These are phyloP conservation scores for Trametes sanguinea DNA, from an alignment of 768 basidiomycete species.

Conservation along the genomic window DNA sequence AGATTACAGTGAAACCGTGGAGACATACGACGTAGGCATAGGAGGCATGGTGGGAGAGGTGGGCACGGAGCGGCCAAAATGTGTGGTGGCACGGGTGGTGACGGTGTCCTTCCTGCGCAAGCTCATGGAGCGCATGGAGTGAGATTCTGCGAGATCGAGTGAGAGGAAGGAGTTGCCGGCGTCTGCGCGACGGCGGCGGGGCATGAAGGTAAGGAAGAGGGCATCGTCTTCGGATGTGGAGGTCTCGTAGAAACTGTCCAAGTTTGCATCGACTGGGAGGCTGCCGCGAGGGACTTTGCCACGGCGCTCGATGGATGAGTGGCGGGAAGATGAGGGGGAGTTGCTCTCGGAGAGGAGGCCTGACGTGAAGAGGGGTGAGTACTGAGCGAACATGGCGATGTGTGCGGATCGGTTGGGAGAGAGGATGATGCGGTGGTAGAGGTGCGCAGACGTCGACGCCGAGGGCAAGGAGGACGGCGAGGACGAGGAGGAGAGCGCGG, in stretches of 20 bases:
- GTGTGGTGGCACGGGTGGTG: conserved; percentile 22
- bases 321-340: conserved; percentile 27
- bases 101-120: conserved; percentile 38
- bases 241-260: conserved; percentile 23
- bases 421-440: neutral
- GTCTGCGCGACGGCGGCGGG: conserved; percentile 38
- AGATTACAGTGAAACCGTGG: neutral
- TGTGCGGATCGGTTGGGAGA: neutral
- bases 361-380: conserved; percentile 67
- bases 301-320: conserved; percentile 22
- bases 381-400: conserved; percentile 43
- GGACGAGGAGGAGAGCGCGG: conserved; percentile 7
- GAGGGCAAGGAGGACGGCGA: conserved; percentile 8
- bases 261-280: conserved; percentile 43
- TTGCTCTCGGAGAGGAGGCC: conserved; percentile 49
- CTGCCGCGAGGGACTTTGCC: conserved; percentile 27
- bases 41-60: conserved; percentile 15
- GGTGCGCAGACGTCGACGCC: conserved; percentile 3
- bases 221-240: conserved; percentile 37
- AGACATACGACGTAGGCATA: conserved; percentile 17
- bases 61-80: conserved; percentile 21
- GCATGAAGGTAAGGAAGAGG: conserved; percentile 51
- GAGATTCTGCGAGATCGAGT: conserved; percentile 63
- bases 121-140: conserved; percentile 43
- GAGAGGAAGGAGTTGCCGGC: conserved; percentile 61